A percentile compares a stretch with the other conserved stretches of the same genome.
These are phyloP conservation scores for Claviceps citrina DNA, from an alignment of 2,329 filamentous ascomycete genomes.

Conservation along the genomic window DNA sequence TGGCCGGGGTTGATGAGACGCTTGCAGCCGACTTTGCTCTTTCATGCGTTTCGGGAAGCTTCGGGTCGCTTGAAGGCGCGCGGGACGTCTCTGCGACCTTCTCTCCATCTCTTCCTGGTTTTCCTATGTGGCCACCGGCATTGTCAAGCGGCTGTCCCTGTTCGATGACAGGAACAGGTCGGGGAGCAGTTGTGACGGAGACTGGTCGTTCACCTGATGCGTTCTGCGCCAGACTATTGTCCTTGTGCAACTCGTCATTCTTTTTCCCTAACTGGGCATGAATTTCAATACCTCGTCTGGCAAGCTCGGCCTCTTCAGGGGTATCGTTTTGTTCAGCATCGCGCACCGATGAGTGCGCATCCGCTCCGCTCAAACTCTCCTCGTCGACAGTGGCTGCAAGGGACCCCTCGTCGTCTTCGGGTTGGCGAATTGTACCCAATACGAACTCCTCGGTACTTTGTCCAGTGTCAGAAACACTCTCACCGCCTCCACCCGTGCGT, in stretches of 20 bases:
- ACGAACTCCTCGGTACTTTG: conserved; percentile 34
- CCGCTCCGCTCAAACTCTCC: conserved; percentile 28
- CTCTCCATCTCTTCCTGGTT: neutral
- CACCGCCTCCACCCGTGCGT: conserved; percentile 3
- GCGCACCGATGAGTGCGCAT: conserved; percentile 14
- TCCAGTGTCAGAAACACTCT: conserved; percentile 11
- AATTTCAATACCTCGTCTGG: conserved; percentile 22
- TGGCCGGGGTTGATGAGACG: conserved; percentile 27
- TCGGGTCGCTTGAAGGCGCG: conserved; percentile 5
- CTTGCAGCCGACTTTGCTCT: conserved; percentile 27
- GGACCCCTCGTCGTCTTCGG: conserved; percentile 33
- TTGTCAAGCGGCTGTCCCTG: neutral
- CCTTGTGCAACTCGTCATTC: neutral
- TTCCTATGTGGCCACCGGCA: neutral
- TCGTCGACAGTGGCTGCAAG: conserved; percentile 43
- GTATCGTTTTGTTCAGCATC: conserved; percentile 8
- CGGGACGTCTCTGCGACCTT: conserved; percentile 2
- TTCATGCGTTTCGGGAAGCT: conserved; percentile 13
- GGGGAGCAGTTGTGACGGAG: neutral
- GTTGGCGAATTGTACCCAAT: conserved; percentile 15
- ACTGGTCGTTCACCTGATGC: neutral
- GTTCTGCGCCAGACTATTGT: neutral
- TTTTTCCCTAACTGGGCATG: conserved; percentile 21
- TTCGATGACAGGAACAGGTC: neutral
- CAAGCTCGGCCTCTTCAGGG: neutral